phyloP scores from a whole-genome alignment of 257 asterid genomes.

The Henckelia pumila region DNA sequence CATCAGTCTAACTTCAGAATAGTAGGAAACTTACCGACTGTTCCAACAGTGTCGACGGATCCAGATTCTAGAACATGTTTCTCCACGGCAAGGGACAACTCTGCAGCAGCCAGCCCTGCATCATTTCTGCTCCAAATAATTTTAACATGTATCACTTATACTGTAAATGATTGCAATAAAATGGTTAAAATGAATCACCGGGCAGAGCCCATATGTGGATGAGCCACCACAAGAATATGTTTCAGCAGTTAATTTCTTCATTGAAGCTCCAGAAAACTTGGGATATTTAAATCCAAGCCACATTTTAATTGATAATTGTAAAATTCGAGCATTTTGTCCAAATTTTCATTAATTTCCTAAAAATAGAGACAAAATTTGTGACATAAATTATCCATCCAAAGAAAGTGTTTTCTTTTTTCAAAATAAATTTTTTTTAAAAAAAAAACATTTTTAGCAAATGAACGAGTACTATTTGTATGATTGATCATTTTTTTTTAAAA shows the following conservation, averaged over 20 bases:
- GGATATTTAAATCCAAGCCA: background rate
- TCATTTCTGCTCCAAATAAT: constrained; percentile 64
- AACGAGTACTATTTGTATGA: background rate
- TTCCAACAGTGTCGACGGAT: constrained; percentile 91
- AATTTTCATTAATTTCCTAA: background rate
- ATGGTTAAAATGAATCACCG: background rate
- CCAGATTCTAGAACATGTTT: constrained; percentile 87
- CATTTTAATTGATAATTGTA: background rate
- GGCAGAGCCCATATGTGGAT: background rate
- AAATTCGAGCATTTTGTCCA: background rate
- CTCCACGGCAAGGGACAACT: constrained; percentile 87
- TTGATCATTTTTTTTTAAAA: background rate
- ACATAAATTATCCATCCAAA: background rate
- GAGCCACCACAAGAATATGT: constrained; percentile 1
- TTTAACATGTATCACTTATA: constrained; percentile 6
- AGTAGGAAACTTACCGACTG: constrained; percentile 58
- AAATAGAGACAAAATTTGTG: background rate
- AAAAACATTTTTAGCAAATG: no score
- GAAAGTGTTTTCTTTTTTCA: background rate
- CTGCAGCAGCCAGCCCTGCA: constrained; percentile 98
- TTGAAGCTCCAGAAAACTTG: background rate
- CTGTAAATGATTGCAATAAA: constrained; percentile 1
- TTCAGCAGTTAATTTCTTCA: background rate
- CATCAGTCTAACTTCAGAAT: background rate
- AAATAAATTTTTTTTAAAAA: no score